Evolutionary conservation across 164 flowering plant genomes (phyloP).

Genomic region (Buxus sempervirens): DNA sequence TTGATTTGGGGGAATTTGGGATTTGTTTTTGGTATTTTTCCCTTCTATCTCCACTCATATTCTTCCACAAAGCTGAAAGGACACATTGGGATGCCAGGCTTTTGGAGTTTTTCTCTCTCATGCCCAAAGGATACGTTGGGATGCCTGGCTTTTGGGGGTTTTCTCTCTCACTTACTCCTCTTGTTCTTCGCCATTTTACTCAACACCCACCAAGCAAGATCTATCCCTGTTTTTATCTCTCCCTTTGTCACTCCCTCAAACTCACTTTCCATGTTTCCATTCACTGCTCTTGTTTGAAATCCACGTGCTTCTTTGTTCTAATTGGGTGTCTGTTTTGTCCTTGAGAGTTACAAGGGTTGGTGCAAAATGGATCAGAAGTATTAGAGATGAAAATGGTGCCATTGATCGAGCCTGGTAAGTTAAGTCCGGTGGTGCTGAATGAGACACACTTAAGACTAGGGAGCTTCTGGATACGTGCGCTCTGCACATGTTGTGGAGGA

Average conservation of each 20-base stretch:
- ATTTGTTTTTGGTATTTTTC: no score
- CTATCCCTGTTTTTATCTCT: conserved; percentile 13
- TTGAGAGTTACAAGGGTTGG: not conserved
- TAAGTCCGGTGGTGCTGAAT: conserved; percentile 42
- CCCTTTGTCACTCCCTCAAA: no score
- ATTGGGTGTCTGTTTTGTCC: not conserved
- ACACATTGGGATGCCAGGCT: no score
- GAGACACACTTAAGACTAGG: conserved; percentile 62
- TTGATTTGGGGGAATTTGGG: no score
- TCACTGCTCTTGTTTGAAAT: not conserved
- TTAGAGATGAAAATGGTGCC: conserved; percentile 50
- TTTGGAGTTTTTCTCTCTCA: not conserved
- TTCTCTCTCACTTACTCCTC: conserved; percentile 8
- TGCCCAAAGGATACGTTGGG: not conserved
- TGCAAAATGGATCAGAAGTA: conserved; percentile 16
- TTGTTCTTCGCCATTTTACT: conserved; percentile 1
- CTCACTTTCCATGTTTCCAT: no score
- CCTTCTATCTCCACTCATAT: no score
- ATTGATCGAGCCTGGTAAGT: conserved; percentile 32
- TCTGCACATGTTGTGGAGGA: conserved; percentile 93
- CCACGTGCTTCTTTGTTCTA: not conserved
- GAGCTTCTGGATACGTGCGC: conserved; percentile 74
- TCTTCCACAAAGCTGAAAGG: not conserved
- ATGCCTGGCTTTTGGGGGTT: conserved; percentile 13
- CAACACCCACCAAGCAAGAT: conserved; percentile 5